Evolutionary conservation across 73 alveolate species (phyloP), one percentile per base, ranked within the genome.

Genomic region (Symbiodinium pilosum): DNA sequence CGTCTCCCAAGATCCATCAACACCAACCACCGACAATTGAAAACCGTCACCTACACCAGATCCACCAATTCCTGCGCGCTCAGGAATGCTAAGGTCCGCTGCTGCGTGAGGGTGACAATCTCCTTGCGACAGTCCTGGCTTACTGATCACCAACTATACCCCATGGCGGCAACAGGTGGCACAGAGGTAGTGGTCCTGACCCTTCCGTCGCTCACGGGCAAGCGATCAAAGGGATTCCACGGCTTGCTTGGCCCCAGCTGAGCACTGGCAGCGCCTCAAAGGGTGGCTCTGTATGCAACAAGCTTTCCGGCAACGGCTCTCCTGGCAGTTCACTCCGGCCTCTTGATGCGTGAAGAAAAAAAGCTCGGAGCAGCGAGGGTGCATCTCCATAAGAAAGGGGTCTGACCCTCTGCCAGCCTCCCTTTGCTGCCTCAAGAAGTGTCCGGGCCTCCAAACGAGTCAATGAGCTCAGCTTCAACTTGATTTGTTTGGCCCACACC

Each of bases 21-120:
- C 59, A 14, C 59, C 59, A 47, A 6, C 6, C 14, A 14, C 59
- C 6, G 59, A 9, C 59, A 47, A 14, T 30, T 38, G 12, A 64
- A 64, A 34, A 26, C 30, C 16, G 32, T 18, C 30, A 38, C 81
- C 81, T 64, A 64, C 30, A 38, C 81, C 81, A 64, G 30, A 64
- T 64, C 81, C 81, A 64, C 81, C 81, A 64, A 28, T 28, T 64
- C 81, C 81, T 64, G 81, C 18, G 81, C 81, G 39, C 38, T 64
- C 3, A 38, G 38, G 39, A 38, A 28, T 28, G 81, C 38, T 9
- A 64, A 14, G 30, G 38, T 64, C 81, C 39, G 30, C 81, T 26
- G 34, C 81, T 64, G 81, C 34, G 39, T 24, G 81, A 64, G 81
- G 39, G 6, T 38, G 30, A 9, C 81, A 64, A 64, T 64, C 81